Evolutionary conservation across 306 rosid species (phyloP).

Genomic region (Fagus sylvatica): DNA sequence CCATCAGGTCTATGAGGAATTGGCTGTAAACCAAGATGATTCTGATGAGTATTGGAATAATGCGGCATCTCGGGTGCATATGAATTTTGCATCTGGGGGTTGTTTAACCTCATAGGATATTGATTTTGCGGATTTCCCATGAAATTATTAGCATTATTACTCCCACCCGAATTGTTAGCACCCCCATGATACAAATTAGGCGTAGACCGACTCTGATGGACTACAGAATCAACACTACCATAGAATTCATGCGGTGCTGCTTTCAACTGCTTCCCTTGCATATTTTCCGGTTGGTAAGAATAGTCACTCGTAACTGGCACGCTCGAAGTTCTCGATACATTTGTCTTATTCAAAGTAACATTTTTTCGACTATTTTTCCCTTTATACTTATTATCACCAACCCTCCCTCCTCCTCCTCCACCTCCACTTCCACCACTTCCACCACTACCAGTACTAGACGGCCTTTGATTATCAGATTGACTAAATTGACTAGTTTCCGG

Average conservation of each 20-base stretch:
- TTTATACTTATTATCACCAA: constrained; percentile 42
- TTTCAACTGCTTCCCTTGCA: constrained; percentile 43
- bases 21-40: constrained; percentile 42
- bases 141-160: constrained; percentile 45
- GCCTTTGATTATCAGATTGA: constrained; percentile 53
- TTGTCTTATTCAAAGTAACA: constrained; percentile 38
- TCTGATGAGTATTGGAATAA: constrained; percentile 38
- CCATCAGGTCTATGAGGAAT: constrained; percentile 51
- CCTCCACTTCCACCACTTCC: background rate
- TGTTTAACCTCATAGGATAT: constrained; percentile 54
- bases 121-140: constrained; percentile 45
- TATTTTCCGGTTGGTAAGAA: constrained; percentile 30
- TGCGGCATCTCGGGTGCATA: constrained; percentile 43
- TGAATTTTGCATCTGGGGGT: constrained; percentile 50
- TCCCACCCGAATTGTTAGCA: constrained; percentile 43
- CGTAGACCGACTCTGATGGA: constrained; percentile 39
- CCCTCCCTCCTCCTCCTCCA: no score
- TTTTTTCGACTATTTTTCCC: constrained; percentile 32
- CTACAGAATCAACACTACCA: constrained; percentile 26
- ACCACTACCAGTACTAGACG: constrained; percentile 47
- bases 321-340: constrained; percentile 34
- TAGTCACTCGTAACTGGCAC: constrained; percentile 38
- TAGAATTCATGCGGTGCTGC: constrained; percentile 82
- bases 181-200: constrained; percentile 43
- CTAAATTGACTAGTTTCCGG: constrained; percentile 29